Base-by-base conservation (phyloP, 2,329 filamentous ascomycete genomes). In the Paraconiothyrium sp. region DNA sequence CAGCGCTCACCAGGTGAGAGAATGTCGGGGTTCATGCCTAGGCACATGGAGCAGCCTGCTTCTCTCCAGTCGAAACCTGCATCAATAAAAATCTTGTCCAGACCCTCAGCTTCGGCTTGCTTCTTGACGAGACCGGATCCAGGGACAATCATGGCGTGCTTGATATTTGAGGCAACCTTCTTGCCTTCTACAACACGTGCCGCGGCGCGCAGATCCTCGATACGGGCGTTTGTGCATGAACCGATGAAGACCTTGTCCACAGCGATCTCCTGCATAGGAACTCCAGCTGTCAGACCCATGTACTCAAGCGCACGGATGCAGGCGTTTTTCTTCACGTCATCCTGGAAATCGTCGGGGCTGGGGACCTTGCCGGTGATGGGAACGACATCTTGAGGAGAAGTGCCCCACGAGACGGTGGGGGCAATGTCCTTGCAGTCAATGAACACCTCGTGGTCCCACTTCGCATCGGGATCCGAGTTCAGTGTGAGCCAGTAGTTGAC, bases 11-110 rank as follows among this genome's bases (percentile, higher is more conserved):
- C 88, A 57, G 95, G 94, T 1, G 93, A 89, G 50, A 98, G 87
- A 66, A 99, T 98, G 78, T 99, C 95, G 0, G 95, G 94, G 84
- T 99, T 99, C 94, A 99, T 99, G 78, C 95, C 95, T 58, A 99
- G 86, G 78, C 95, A 98, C 95, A 99, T 99, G 65, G 92, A 97
- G 87, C 95, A 99, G 54, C 95, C 95, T 68, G 95, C 95, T 83
- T 99, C 95, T 77, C 95, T 89, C 94, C 94, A 98, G 79, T 98
- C 94, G 69, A 98, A 98, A 8, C 95, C 95, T 52, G 95, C 94
- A 64, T 97, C 92, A 9, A 83, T 76, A 80, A 99, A 98, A 76
- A 97, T 91, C 84, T 93, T 92, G 81, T 98, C 92, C 4, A 99
- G 88, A 57, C 94, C 94, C 80, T 98, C 95, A 2, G 87, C 84